These are phyloP conservation scores for Pelomyxa schiedti DNA, from an alignment of 78 protist species.

Conservation along the genomic window DNA sequence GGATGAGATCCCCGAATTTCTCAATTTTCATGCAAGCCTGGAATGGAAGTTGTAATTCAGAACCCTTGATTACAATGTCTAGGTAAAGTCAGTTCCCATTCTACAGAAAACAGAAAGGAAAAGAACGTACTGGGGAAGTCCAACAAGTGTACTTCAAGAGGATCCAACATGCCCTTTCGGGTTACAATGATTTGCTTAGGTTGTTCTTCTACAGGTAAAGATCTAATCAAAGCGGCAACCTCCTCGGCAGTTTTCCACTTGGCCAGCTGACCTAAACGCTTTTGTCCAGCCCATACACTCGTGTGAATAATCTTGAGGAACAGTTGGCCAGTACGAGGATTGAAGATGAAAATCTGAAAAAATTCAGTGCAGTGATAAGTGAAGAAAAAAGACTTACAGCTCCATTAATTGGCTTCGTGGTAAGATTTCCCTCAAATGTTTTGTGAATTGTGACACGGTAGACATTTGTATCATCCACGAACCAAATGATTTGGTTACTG, in stretches of 20 bases:
- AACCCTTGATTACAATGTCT: slow-evolving; percentile 97
- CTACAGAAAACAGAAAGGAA: no score
- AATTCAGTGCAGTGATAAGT: no score
- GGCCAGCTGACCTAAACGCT: slow-evolving; percentile 98
- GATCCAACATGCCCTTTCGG: slow-evolving; percentile 95
- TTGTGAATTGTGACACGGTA: slow-evolving; percentile 97
- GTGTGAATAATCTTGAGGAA: slow-evolving; percentile 98
- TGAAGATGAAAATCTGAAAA: slow-evolving; percentile 98
- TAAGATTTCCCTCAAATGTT: slow-evolving; percentile 93
- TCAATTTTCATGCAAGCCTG: slow-evolving; percentile 90
- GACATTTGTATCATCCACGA: slow-evolving; percentile 99
- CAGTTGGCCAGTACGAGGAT: slow-evolving; percentile 99
- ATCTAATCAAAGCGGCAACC: slow-evolving; percentile 96
- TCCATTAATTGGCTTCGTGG: slow-evolving; percentile 98
- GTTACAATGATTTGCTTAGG: slow-evolving; percentile 99
- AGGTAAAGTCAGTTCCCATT: no score
- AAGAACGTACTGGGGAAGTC: slow-evolving; percentile 73
- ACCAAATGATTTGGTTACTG: slow-evolving; percentile 94
- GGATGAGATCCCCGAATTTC: slow-evolving; percentile 93
- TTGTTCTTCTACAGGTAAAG: slow-evolving; percentile 97
- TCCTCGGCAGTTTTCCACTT: slow-evolving; percentile 97
- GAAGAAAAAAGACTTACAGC: no score
- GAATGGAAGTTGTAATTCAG: slow-evolving; percentile 97
- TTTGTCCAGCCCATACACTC: slow-evolving; percentile 98
- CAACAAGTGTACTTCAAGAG: slow-evolving; percentile 95